Conservation (phyloP, 148 eudicot genomes). For the Vaccinium macrocarpon region DNA sequence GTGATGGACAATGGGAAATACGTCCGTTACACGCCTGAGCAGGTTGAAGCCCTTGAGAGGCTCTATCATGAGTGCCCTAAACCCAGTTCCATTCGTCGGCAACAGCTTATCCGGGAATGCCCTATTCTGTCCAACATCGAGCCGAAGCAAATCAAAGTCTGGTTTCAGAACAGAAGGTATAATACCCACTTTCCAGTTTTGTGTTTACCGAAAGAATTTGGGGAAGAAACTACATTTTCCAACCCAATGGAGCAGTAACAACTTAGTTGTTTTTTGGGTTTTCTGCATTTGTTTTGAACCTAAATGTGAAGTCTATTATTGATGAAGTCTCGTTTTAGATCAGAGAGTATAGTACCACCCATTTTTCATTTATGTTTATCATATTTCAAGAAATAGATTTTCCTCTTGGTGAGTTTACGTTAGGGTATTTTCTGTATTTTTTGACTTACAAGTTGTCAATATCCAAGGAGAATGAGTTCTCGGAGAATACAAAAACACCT, state of each 20-base stretch:
- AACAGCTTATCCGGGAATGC: slow-evolving; percentile 89
- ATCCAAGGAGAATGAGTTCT: no score
- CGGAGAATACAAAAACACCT: no score
- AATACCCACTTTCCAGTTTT: background rate
- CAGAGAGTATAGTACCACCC: no score
- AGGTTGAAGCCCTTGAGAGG: slow-evolving; percentile 98
- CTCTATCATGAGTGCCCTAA: slow-evolving; percentile 93
- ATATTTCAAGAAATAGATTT: no score
- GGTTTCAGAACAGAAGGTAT: slow-evolving; percentile 95
- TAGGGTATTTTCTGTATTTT: no score
- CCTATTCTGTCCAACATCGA: slow-evolving; percentile 86
- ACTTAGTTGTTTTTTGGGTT: background rate
- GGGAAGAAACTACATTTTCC: background rate
- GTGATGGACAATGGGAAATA: slow-evolving; percentile 86
- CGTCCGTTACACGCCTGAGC: slow-evolving; percentile 96
- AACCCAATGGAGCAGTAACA: background rate
- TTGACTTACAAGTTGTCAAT: no score
- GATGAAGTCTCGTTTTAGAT: no score
- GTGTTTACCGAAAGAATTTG: background rate
- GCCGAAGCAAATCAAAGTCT: slow-evolving; percentile 96
- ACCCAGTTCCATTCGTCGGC: slow-evolving; percentile 89
- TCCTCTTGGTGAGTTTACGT: no score
- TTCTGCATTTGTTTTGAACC: background rate
- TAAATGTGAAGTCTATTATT: background rate
- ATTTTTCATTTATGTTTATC: no score